A percentile compares a stretch with the other conserved stretches of the same genome.
These are phyloP conservation scores for Pisolithus sp. DNA, from an alignment of 768 basidiomycete species.

Conservation along the genomic window DNA sequence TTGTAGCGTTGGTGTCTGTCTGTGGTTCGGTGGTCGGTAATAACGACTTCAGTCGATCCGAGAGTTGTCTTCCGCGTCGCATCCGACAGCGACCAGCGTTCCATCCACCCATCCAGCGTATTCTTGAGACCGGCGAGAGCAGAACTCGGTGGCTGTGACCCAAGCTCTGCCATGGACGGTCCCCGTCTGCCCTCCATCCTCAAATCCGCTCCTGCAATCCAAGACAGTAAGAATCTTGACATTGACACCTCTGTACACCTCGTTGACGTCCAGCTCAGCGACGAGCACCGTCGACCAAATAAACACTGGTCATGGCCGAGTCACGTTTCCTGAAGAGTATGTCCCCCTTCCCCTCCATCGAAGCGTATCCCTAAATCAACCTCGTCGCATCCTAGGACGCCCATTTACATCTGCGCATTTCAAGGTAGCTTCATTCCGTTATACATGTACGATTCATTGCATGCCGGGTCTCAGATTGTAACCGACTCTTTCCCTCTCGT, in stretches of 20 bases:
- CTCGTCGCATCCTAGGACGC: constrained; percentile 44
- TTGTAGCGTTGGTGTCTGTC: not conserved
- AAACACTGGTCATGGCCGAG: constrained; percentile 46
- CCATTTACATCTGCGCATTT: constrained; percentile 74
- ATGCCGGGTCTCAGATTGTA: constrained; percentile 42
- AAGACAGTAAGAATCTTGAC: constrained; percentile 20
- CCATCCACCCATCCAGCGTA: constrained; percentile 4
- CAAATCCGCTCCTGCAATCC: constrained; percentile 26
- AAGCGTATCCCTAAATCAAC: not conserved
- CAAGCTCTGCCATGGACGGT: constrained; percentile 11
- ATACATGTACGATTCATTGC: not conserved
- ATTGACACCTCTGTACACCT: not conserved
- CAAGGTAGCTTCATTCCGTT: constrained; percentile 33
- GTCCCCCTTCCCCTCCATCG: constrained; percentile 18
- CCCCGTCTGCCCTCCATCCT: constrained; percentile 29
- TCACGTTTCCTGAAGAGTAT: constrained; percentile 62
- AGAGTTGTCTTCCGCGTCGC: constrained; percentile 5
- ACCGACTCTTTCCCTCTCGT: constrained; percentile 63
- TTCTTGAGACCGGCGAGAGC: not conserved
- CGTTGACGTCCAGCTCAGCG: constrained; percentile 27
- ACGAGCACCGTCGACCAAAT: constrained; percentile 52
- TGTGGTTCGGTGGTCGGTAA: not conserved
- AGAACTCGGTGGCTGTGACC: not conserved
- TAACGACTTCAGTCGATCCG: constrained; percentile 2
- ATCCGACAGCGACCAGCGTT: constrained; percentile 7